Evolutionary conservation across 768 basidiomycete genomes (phyloP), one percentile per base, ranked within the genome.

Genomic region (Russula sp.): DNA sequence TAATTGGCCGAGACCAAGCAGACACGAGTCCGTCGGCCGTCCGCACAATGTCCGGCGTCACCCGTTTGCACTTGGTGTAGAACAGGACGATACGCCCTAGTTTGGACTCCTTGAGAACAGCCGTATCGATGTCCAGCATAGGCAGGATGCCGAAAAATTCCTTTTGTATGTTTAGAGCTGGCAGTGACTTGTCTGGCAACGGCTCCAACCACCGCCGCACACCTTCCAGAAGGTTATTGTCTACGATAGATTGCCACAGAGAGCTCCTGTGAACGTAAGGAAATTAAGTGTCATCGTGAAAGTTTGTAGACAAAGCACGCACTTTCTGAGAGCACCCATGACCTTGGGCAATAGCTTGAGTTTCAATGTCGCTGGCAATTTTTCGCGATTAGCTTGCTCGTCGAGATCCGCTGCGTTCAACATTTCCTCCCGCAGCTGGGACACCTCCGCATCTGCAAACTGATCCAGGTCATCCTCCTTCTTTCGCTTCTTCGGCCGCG

Each of bases 41-140:
- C 57, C 91, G 86, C n/a, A 79, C 75, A 59, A 99, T 87, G 57
- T 88, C 85, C 0, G 89, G 81, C 4, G 88, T 87, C 52, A 94
- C 93, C 50, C 93, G 88, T 73, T 89, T 92, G 80, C 89, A 91
- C 71, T 94, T 94, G 27, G 94, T 96, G 79, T 99, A 99, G 76
- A 98, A 98, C 34, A 96, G 77, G 44, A 98, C 79, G 68, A 98
- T 82, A 62, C 88, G 87, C 16, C 97, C 97, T 4, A 99, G 80
- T 0, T 87, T 85, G 1, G 91, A 91, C 72, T 96, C 92, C 72
- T 95, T 96, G 69, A 99, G 86, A 6, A 91, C 91, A 20, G 85
- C 75, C 37, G 86, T 86, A 75, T 98, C 96, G 71, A 98, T 94
- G 70, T 91, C 88, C 88, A 98, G 92, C 78, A 88, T 92, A 65